A percentile compares a stretch with the other conserved stretches of the same genome.
Conservation (phyloP, 176 grass and related monocot species). For the Rhynchospora breviuscula region DNA sequence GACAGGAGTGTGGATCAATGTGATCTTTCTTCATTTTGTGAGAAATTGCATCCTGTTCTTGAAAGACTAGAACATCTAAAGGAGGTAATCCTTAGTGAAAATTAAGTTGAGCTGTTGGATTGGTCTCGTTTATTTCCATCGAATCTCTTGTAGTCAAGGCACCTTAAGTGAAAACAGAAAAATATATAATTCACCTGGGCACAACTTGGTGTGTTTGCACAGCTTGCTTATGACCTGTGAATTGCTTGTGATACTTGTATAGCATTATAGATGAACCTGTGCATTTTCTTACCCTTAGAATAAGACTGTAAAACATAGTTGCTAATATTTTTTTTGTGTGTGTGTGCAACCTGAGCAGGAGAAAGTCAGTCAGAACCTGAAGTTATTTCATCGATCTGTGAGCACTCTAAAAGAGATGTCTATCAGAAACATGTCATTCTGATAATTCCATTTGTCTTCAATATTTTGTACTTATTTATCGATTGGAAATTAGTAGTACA, state of each 20-base stretch:
- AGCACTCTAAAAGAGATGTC: slow-evolving; percentile 75
- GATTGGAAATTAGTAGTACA: neutral
- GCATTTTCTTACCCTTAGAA: slow-evolving; percentile 2
- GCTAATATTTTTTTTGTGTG: neutral
- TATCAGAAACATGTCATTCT: slow-evolving; percentile 56
- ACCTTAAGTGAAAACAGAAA: too few species aligned
- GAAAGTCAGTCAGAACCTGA: slow-evolving; percentile 71
- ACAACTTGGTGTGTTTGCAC: neutral
- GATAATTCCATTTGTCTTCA: slow-evolving; percentile 21
- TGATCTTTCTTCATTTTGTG: slow-evolving; percentile 52
- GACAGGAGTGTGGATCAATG: slow-evolving; percentile 39
- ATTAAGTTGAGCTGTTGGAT: neutral
- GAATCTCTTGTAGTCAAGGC: neutral
- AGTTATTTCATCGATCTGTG: slow-evolving; percentile 73
- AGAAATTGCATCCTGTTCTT: slow-evolving; percentile 60
- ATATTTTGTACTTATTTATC: slow-evolving; percentile 5
- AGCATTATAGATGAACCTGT: neutral
- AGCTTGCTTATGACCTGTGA: neutral
- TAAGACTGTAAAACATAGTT: neutral
- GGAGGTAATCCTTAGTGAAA: slow-evolving; percentile 49
- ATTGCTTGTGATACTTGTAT: neutral
- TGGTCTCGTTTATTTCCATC: neutral
- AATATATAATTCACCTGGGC: neutral
- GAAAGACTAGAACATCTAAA: slow-evolving; percentile 84
- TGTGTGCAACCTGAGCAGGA: slow-evolving; percentile 37